Conservation (phyloP, 148 eudicot genomes). For the Fagopyrum esculentum region DNA sequence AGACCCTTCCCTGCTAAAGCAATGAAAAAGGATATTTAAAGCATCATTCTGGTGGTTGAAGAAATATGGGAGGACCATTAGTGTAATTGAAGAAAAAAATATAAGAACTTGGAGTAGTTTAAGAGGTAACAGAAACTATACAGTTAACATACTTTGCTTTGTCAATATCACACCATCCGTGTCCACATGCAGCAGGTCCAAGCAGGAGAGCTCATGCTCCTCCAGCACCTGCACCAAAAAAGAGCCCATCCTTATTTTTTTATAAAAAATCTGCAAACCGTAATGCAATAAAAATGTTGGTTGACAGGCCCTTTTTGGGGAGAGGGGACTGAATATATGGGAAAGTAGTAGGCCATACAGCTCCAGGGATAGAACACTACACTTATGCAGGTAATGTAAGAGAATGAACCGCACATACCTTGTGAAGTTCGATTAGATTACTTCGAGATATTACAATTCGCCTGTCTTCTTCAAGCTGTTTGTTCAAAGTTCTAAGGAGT, state of each 20-base stretch:
- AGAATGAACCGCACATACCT: constrained; percentile 37
- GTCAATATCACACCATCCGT: constrained; percentile 82
- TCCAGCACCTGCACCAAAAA: constrained; percentile 67
- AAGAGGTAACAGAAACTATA: background rate
- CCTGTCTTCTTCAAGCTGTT: constrained; percentile 92
- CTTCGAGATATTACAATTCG: constrained; percentile 83
- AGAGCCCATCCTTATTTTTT: background rate
- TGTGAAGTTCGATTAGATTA: constrained; percentile 77
- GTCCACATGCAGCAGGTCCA: constrained; percentile 70
- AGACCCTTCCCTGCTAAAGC: background rate
- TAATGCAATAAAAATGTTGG: background rate
- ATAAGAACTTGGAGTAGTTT: background rate
- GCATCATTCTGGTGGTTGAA: background rate
- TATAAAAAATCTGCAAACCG: background rate
- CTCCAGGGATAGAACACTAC: background rate
- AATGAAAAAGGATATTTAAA: background rate
- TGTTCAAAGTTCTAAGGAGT: constrained; percentile 63
- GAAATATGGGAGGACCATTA: background rate
- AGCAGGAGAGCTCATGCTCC: constrained; percentile 71
- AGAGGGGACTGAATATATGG: background rate
- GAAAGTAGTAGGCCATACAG: background rate
- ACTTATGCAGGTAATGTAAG: background rate
- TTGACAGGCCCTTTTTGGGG: background rate
- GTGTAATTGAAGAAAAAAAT: background rate
- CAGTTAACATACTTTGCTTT: constrained; percentile 54